Evolutionary conservation across 2,329 filamentous ascomycete genomes (phyloP).

Genomic region (Akanthomyces muscarius): DNA sequence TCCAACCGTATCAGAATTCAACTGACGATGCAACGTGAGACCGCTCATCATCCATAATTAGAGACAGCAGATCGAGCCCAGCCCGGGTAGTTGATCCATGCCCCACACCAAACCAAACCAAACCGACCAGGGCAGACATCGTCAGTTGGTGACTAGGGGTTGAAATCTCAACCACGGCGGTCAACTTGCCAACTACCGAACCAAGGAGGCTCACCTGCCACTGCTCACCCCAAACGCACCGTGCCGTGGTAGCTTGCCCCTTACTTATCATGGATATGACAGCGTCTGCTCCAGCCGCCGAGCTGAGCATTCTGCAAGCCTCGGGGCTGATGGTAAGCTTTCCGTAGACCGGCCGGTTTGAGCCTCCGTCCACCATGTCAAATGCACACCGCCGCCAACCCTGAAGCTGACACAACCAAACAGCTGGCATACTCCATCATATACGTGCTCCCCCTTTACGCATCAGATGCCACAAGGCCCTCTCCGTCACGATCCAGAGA

Average conservation of each 20-base stretch:
- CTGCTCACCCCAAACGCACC: background rate
- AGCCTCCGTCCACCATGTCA: background rate
- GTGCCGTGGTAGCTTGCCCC: background rate
- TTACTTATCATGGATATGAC: background rate
- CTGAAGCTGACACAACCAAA: conserved; percentile 18
- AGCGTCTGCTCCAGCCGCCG: conserved; percentile 4
- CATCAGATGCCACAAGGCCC: conserved; percentile 73
- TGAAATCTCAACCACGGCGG: background rate
- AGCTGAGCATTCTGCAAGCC: conserved; percentile 24
- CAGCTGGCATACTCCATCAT: conserved; percentile 77
- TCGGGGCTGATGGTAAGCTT: conserved; percentile 27
- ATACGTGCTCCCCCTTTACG: conserved; percentile 90
- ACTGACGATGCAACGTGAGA: background rate
- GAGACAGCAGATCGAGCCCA: background rate
- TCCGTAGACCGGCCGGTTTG: background rate
- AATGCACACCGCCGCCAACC: background rate
- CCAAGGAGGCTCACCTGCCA: background rate
- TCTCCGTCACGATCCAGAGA: conserved; percentile 77
- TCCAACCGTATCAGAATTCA: background rate
- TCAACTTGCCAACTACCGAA: conserved; percentile 1
- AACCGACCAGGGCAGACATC: background rate
- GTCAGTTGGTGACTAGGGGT: background rate
- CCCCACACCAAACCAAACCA: background rate
- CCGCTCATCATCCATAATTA: background rate
- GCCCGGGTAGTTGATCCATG: background rate